Percentiles rank a stretch among this genome's conserved stretches.
Evolutionary conservation across 768 basidiomycete species (phyloP).

Genomic region (Arthromyces matolae): DNA sequence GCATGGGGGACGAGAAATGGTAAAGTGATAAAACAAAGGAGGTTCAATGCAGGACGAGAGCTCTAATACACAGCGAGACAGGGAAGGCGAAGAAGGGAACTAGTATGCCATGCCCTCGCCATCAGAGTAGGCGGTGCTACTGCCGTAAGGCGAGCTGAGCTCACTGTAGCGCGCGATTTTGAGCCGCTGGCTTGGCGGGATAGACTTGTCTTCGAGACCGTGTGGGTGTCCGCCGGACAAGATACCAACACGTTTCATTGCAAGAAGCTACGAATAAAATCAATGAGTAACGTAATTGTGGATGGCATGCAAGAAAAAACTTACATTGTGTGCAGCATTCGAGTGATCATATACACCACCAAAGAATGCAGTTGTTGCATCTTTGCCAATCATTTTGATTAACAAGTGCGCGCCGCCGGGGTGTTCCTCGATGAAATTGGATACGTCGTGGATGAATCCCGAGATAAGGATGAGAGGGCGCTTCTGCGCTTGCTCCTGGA

Average conservation of each 20-base stretch:
- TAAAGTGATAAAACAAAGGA: no score
- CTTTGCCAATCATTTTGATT: slow-evolving; percentile 82
- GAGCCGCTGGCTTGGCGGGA: slow-evolving; percentile 72
- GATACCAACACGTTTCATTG: slow-evolving; percentile 65
- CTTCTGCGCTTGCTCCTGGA: slow-evolving; percentile 74
- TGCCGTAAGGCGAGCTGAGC: slow-evolving; percentile 48
- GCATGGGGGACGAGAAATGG: neutral
- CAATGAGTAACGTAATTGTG: neutral
- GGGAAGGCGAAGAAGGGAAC: neutral
- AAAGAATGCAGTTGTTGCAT: slow-evolving; percentile 92
- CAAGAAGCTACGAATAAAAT: slow-evolving; percentile 38
- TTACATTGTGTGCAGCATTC: slow-evolving; percentile 81
- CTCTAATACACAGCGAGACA: neutral
- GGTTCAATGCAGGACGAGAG: neutral
- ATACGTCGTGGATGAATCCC: slow-evolving; percentile 91
- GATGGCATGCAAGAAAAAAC: slow-evolving; percentile 17
- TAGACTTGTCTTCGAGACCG: slow-evolving; percentile 54
- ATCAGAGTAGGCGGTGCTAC: slow-evolving; percentile 55
- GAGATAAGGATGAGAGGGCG: slow-evolving; percentile 84
- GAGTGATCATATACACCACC: slow-evolving; percentile 89
- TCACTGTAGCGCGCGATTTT: slow-evolving; percentile 66
- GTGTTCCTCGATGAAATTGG: slow-evolving; percentile 83
- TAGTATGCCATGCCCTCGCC: slow-evolving; percentile 43
- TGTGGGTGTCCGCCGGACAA: slow-evolving; percentile 59
- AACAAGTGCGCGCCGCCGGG: slow-evolving; percentile 87